Base-by-base conservation (phyloP, 176 grass and related monocot species). In the Oryza meyeriana region DNA sequence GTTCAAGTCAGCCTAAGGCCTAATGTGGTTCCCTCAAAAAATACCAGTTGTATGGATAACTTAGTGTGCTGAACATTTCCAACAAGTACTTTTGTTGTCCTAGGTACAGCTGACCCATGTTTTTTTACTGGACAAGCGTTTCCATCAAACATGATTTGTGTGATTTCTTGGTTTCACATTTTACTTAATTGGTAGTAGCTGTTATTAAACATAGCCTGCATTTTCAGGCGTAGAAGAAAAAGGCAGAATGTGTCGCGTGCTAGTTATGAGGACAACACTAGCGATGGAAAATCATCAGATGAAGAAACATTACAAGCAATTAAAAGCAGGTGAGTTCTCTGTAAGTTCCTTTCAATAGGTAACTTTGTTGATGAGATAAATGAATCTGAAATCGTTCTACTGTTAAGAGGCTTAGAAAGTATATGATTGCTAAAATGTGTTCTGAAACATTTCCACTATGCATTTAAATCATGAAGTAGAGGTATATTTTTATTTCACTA, bases 231-330 rank as follows among this genome's bases (percentile, higher is more conserved):
- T 58, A 94, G 66, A 84, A 89, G 88, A 74, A 94, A 94, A 86
- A 84, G 80, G 35, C 27, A 50, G 40, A 86, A 79, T 77, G 40
- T n/a, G 13, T 84, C 77, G 27, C 81, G 39, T 42, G 26, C 57
- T 28, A 69, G 41, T 32, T 61, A 91, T n/a, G 83, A 86, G 55
- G 74, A 61, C 25, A 61, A 14, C 20, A 58, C 66, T 79, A 86
- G 77, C 61, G 65, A 74, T 72, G 64, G 58, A 79, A 36, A 61
- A 76, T 87, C 80, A 76, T 94, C 82, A 29, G 92, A 92, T 76
- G 90, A 96, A 33, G 89, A 92, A 85, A 92, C 84, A 27, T 76
- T 97, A 81, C 83, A 86, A 85, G 28, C 75, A 83, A 75, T 94
- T 35, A 91, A 72, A 71, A 67, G 71, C 77, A 94, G 90, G 95